Conservation (phyloP, 192 early-diverging fungal species). For the Umbelopsis sp. region DNA sequence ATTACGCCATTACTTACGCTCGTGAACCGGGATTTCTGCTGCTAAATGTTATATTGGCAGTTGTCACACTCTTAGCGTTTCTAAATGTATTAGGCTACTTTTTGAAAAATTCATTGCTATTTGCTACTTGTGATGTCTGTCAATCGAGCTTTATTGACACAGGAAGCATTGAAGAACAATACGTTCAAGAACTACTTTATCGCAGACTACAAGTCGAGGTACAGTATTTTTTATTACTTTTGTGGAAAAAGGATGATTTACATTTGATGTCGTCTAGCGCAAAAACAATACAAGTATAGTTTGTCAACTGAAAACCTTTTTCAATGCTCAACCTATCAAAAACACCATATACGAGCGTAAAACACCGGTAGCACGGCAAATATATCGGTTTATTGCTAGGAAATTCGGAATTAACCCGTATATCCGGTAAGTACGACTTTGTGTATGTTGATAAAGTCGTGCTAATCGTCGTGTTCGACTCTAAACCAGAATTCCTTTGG, state of each 20-base stretch:
- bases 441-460: not conserved
- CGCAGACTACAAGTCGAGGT: conserved; percentile 2
- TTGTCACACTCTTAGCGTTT: conserved; percentile 32
- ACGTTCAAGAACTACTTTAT: conserved; percentile 27
- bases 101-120: conserved; percentile 18
- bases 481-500: conserved; percentile 26
- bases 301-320: not conserved
- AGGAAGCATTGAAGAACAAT: conserved; percentile 35
- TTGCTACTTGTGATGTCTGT: conserved; percentile 25
- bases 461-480: too few relatives aligned
- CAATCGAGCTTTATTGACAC: conserved; percentile 29
- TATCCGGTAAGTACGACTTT: conserved; percentile 24
- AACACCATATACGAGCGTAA: not conserved
- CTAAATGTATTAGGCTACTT: conserved; percentile 29
- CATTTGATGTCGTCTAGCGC: conserved; percentile 4
- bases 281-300: not conserved
- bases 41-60: conserved; percentile 20
- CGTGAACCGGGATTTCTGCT: conserved; percentile 27
- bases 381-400: not conserved
- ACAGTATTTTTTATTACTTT: not conserved
- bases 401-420: conserved; percentile 28
- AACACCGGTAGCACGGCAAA: not conserved
- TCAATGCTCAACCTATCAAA: not conserved
- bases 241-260: not conserved
- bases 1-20: conserved; percentile 34